These are phyloP conservation scores for Diophrys appendiculata DNA, from an alignment of 73 alveolate genomes.

Conservation along the genomic window DNA sequence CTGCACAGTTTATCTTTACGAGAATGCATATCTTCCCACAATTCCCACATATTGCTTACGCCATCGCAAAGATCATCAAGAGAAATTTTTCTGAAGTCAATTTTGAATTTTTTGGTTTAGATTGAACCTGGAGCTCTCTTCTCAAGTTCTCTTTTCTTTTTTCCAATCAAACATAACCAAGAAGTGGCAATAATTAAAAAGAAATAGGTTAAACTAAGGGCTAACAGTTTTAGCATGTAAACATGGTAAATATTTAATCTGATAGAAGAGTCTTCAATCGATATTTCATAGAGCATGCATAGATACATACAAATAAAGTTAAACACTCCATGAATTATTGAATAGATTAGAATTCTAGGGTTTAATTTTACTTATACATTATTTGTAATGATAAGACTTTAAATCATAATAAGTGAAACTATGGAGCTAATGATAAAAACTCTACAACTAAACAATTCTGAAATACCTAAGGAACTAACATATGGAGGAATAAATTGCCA, in stretches of 20 bases:
- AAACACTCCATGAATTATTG: background rate
- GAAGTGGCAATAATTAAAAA: background rate
- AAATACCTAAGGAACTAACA: background rate
- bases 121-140: too few relatives aligned
- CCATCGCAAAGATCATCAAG: background rate
- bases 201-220: background rate
- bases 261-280: background rate
- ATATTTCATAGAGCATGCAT: background rate
- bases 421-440: background rate
- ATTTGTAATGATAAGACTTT: background rate
- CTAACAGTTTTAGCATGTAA: background rate
- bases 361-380: too few relatives aligned
- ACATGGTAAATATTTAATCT: background rate
- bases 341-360: background rate
- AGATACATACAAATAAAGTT: background rate
- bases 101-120: background rate
- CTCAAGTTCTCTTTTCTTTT: background rate
- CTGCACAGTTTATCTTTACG: background rate
- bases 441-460: background rate
- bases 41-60: background rate
- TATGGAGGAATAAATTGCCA: background rate
- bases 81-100: background rate
- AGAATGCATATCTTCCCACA: background rate
- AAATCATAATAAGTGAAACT: background rate
- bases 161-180: background rate